Evolutionary conservation across 169 alveolate genomes (phyloP), one percentile per base, ranked within the genome.

Genomic region (Babesia ovis): DNA sequence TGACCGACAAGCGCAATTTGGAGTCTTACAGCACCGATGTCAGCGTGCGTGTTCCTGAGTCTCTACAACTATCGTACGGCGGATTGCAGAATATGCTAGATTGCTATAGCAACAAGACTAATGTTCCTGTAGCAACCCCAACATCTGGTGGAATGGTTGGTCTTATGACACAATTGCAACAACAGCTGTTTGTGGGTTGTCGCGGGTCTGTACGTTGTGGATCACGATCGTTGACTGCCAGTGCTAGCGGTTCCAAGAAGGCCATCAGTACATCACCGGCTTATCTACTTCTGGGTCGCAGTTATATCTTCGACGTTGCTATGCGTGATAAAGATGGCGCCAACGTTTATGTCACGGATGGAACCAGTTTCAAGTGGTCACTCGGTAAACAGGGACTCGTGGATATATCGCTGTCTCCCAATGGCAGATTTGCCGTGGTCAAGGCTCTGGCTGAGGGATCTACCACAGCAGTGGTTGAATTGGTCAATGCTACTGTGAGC

Each of bases 181-280:
- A 31, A 20, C 55, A 50, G 39, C 32, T 64, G 3, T 64, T 43
- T 22, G 29, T 42, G 3, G 27, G 51, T 34, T 64, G 74, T 39
- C 74, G 37, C 42, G 74, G 74, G 11, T 23, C 54, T 18, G 42
- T 64, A 22, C 59, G 74, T 27, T 64, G 74, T 31, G 74, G 74
- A 20, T 27, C 48, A 12, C 62, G 74, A 11, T 34, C 35, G 14
- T 29, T 64, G 25, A 9, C 62, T 5, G 74, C 48, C 25, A 16
- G 4, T 9, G 12, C 27, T 0, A 0, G 61, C 11, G 39, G 2
- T n/a, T 39, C 46, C 8, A n/a, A n/a, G n/a, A n/a, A n/a, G n/a
- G n/a, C n/a, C n/a, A n/a, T n/a, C n/a, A n/a, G n/a, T n/a, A n/a
- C n/a, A n/a, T 72, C 81, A 1, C 48, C 59, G 37, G 64, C 51